Base-by-base conservation (phyloP, 2,329 filamentous ascomycete genomes). In the Ophiostoma sp. region DNA sequence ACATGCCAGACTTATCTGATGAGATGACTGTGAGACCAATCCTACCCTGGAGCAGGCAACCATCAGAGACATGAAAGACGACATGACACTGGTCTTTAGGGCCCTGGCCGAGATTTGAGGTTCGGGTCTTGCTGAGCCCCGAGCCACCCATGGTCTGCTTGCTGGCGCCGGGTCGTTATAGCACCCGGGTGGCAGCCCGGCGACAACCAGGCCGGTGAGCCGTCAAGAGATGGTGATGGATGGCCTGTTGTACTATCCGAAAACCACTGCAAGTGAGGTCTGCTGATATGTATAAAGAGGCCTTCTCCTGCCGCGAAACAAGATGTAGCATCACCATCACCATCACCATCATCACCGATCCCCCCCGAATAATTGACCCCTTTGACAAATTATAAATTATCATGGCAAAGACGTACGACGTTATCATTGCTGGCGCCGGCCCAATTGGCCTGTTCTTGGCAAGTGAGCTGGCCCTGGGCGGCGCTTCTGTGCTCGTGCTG, bases 401-500 rank as follows among this genome's bases (percentile, higher is more conserved):
- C 27, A 52, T 52, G 48, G 3, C 48, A n/a, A 52, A 52, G 48
- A n/a, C 48, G 48, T 52, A 52, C 48, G 48, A 52, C 48, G 48
- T 52, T 8, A 52, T 52, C 20, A 52, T 52, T 52, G 48, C 48
- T 17, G 48, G 48, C 20, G 48, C 48, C 2, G 48, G 48, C 17
- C 48, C 48, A 7, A 52, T 52, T 15, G 48, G 48, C 48, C 48
- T 52, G 5, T 76, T 79, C 66, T 71, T 79, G 2, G 78, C 79
- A 15, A 8, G 48, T 10, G 48, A 52, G 48, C 17, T 52, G 20
- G 48, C 48, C n/a, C 48, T 52, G 6, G 48, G 48, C n/a, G 48
- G 48, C n/a, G 48, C 48, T 23, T 20, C 48, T 15, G 48, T 52
- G 48, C 48, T 52, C 5, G 48, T 52, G 6, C 48, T 52, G 5